Base-by-base conservation (phyloP, 441 rosid species). In the Aquilaria agallochum region DNA sequence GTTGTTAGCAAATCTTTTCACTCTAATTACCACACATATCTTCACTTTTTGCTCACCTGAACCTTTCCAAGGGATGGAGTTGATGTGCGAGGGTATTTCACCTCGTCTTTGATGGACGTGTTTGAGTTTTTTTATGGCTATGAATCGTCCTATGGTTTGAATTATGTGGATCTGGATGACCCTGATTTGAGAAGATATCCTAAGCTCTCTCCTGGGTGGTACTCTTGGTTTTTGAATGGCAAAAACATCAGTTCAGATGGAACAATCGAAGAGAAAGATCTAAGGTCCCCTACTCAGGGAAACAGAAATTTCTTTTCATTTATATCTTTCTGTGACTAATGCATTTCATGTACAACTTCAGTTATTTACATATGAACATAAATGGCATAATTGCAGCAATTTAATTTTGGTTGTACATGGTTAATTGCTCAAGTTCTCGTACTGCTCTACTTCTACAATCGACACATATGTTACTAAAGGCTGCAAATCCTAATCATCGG, bases 121-220 rank as follows among this genome's bases (percentile, higher is more conserved):
- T 77, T 69, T 48, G 92, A 88, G 77, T n/a, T 87, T 48, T 5
- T 84, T 30, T 74, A 69, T 27, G 88, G 91, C 45, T 77, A 73
- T 46, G 50, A 20, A 9, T 58, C 74, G 11, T 63, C 77, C 53
- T 87, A 12, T 42, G 90, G 94, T 11, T 70, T 85, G 44, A 83
- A 72, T 57, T 75, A 73, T 51, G 87, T 85, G n/a, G 90, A 87
- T 56, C 54, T 70, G 56, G 71, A 83, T 57, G 86, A 87, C 50
- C 84, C 85, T 5, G 56, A 68, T 15, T 68, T 80, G 69, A 72
- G 48, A 66, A 71, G 88, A 47, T 30, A 52, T 55, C 42, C 42
- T 36, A 90, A 83, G 80, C 81, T 76, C 71, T 89, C 96, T 62
- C 82, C 90, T 9, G 59, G 74, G 0, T 81, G 91, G 89, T 82